phyloP scores from a whole-genome alignment of 345 rosid species.

The Cardamine resedifolia region DNA sequence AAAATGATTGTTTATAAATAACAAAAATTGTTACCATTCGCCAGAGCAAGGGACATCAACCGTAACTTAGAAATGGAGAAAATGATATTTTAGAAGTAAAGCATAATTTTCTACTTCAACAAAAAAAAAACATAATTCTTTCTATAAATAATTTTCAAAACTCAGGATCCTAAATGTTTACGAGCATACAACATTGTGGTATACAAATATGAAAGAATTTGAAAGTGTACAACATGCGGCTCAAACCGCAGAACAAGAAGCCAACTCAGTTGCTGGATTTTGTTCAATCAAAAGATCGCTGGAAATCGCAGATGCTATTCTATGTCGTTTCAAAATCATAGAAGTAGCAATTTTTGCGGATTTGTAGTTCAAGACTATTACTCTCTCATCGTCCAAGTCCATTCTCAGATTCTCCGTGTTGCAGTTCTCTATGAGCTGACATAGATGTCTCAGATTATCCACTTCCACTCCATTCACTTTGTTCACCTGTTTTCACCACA shows the following conservation, averaged over 20 bases:
- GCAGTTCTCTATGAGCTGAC: slow-evolving; percentile 64
- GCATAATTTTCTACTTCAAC: not conserved
- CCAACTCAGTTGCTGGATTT: slow-evolving; percentile 17
- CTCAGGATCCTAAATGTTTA: slow-evolving; percentile 9
- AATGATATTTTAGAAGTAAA: not conserved
- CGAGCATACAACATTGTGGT: slow-evolving; percentile 13
- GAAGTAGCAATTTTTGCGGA: slow-evolving; percentile 65
- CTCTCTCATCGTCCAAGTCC: slow-evolving; percentile 84
- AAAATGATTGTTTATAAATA: too few relatives aligned
- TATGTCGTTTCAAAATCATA: slow-evolving; percentile 66
- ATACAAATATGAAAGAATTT: slow-evolving; percentile 17
- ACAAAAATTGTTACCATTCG: too few relatives aligned
- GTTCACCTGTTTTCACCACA: slow-evolving; percentile 60
- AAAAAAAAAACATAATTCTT: too few relatives aligned
- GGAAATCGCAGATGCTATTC: slow-evolving; percentile 68
- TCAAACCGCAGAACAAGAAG: slow-evolving; percentile 35
- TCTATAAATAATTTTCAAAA: not conserved
- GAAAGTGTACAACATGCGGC: slow-evolving; percentile 14
- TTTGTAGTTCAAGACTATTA: slow-evolving; percentile 56
- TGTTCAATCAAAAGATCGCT: slow-evolving; percentile 49
- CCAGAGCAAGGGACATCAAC: not conserved
- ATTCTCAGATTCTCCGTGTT: slow-evolving; percentile 54
- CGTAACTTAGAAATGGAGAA: not conserved
- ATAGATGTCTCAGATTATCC: slow-evolving; percentile 71
- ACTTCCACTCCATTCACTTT: slow-evolving; percentile 68